Conservation (phyloP, 176 grass and related monocot species). For the Zea mays region DNA sequence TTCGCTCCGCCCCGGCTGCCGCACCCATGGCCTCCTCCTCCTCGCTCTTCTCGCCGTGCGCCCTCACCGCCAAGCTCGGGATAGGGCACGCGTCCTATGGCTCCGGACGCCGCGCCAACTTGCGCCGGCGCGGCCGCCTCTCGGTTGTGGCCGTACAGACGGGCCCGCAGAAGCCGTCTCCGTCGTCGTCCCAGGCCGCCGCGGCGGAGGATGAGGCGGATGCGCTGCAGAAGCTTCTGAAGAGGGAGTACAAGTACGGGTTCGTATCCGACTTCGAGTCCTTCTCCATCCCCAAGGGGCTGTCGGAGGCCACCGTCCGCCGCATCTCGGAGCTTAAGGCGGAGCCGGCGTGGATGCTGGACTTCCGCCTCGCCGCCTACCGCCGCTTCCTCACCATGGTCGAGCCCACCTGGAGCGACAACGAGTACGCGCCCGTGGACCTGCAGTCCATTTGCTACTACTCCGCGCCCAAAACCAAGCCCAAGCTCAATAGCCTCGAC, state of each 20-base stretch:
- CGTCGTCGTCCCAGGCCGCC: neutral
- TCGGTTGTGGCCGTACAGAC: slow-evolving; percentile 68
- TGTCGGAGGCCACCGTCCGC: slow-evolving; percentile 76
- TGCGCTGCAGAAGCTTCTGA: slow-evolving; percentile 76
- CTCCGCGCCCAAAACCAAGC: slow-evolving; percentile 90
- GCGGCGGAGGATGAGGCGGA: slow-evolving; percentile 52
- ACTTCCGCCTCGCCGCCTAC: slow-evolving; percentile 77
- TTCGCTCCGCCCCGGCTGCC: slow-evolving; percentile 11
- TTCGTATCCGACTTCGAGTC: slow-evolving; percentile 93
- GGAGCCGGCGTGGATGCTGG: slow-evolving; percentile 96
- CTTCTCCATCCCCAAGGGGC: slow-evolving; percentile 88
- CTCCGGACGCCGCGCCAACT: neutral
- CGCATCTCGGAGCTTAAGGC: slow-evolving; percentile 82
- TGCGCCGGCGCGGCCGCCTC: slow-evolving; percentile 41
- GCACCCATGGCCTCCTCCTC: slow-evolving; percentile 50
- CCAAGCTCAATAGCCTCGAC: slow-evolving; percentile 85
- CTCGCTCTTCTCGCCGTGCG: slow-evolving; percentile 49
- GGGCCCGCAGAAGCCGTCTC: slow-evolving; percentile 53
- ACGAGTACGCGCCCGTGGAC: slow-evolving; percentile 68
- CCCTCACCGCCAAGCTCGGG: slow-evolving; percentile 36
- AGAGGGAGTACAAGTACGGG: slow-evolving; percentile 89
- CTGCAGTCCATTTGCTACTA: slow-evolving; percentile 94
- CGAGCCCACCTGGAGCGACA: slow-evolving; percentile 94
- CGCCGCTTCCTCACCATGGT: slow-evolving; percentile 66
- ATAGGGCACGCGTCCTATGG: slow-evolving; percentile 7